Percentiles rank a stretch among this genome's conserved stretches.
These are phyloP conservation scores for Ophiosphaerella korrae DNA, from an alignment of 2,329 filamentous ascomycete genomes.

Conservation along the genomic window DNA sequence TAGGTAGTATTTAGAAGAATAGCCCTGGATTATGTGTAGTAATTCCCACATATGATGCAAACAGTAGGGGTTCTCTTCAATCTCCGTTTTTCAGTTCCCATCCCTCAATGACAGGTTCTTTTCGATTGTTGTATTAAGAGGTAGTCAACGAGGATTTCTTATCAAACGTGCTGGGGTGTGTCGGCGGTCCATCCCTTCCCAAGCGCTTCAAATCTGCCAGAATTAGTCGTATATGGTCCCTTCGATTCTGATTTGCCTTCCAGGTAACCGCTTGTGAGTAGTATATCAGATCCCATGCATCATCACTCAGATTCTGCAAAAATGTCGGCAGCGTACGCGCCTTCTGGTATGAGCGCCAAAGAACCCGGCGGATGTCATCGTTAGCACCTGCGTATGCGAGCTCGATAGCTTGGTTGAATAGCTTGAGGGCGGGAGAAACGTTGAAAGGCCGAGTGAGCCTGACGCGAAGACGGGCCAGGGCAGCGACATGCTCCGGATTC, in stretches of 20 bases:
- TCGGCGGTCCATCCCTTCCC: constrained; percentile 43
- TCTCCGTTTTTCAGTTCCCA: too few species aligned
- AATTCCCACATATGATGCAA: too few species aligned
- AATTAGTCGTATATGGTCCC: constrained; percentile 34
- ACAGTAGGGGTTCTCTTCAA: too few species aligned
- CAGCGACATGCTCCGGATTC: constrained; percentile 38
- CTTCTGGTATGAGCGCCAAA: constrained; percentile 44
- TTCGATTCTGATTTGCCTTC: constrained; percentile 39
- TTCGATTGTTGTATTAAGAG: not conserved
- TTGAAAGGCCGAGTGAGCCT: constrained; percentile 38
- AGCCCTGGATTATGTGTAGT: too few species aligned
- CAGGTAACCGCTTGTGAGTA: constrained; percentile 47
- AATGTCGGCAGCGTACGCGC: constrained; percentile 41
- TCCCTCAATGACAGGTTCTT: not conserved
- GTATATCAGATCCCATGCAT: constrained; percentile 47
- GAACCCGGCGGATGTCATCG: constrained; percentile 40
- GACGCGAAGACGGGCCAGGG: constrained; percentile 33
- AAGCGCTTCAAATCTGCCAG: constrained; percentile 37
- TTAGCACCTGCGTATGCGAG: constrained; percentile 44
- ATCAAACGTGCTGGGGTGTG: constrained; percentile 28
- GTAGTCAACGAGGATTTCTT: not conserved
- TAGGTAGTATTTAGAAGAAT: too few species aligned
- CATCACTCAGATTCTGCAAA: constrained; percentile 37
- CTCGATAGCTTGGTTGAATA: constrained; percentile 44
- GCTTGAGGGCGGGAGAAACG: constrained; percentile 36